Evolutionary conservation across 257 asterid genomes (phyloP).

Genomic region (Echites panduratus): DNA sequence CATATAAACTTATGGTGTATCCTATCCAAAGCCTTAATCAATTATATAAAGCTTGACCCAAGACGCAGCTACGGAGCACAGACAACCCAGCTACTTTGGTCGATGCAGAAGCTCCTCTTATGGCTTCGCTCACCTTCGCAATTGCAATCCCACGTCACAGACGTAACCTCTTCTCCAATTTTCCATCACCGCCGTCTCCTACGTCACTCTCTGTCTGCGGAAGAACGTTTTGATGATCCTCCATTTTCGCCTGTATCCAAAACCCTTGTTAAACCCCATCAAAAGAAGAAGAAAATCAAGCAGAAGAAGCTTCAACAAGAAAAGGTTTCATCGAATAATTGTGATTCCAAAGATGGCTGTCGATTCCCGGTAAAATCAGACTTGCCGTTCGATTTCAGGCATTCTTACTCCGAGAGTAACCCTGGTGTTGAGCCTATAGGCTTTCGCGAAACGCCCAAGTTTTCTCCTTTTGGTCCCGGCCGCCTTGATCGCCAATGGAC

Average conservation of each 20-base stretch:
- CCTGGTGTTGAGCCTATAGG: slow-evolving; percentile 61
- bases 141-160: slow-evolving; percentile 1
- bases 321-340: slow-evolving; percentile 8
- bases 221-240: slow-evolving; percentile 46
- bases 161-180: slow-evolving; percentile 7
- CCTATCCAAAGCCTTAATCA: no score
- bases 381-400: slow-evolving; percentile 72
- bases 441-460: slow-evolving; percentile 63
- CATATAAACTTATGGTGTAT: no score
- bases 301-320: slow-evolving; percentile 10
- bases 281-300: slow-evolving; percentile 6
- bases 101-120: slow-evolving; percentile 40
- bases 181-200: slow-evolving; percentile 20
- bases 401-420: slow-evolving; percentile 75
- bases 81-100: background rate
- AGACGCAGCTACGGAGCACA: no score
- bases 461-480: slow-evolving; percentile 86
- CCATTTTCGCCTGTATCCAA: slow-evolving; percentile 44
- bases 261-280: slow-evolving; percentile 16
- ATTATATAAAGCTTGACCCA: no score
- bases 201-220: slow-evolving; percentile 19
- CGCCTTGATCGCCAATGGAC: slow-evolving; percentile 81
- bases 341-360: background rate
- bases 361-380: slow-evolving; percentile 36
- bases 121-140: slow-evolving; percentile 36